These are phyloP conservation scores for Geranium brycei DNA, from an alignment of 345 rosid species.

Conservation along the genomic window DNA sequence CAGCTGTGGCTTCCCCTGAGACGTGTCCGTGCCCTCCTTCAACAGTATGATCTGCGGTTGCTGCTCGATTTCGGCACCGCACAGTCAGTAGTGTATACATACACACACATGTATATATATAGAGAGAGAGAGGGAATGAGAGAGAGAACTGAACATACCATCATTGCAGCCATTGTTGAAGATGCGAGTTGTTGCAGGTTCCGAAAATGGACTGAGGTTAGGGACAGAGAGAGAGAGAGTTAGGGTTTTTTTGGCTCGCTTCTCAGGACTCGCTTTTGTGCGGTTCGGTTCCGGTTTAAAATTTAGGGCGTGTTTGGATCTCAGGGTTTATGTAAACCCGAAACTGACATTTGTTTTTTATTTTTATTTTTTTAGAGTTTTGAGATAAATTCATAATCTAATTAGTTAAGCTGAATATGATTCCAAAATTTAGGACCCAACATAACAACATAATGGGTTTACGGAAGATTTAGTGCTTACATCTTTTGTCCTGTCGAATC, in stretches of 20 bases:
- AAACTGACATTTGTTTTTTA: too few relatives aligned
- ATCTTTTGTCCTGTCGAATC: too few relatives aligned
- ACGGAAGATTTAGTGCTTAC: too few relatives aligned
- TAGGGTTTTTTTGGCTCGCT: neutral
- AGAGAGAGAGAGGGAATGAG: neutral
- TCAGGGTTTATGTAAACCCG: neutral
- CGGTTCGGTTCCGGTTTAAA: neutral
- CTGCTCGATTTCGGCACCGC: slow-evolving; percentile 23
- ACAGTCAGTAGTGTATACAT: neutral
- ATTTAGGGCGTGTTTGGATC: neutral
- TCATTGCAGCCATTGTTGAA: slow-evolving; percentile 22
- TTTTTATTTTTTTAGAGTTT: too few relatives aligned
- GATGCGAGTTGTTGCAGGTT: slow-evolving; percentile 4
- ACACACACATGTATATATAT: neutral
- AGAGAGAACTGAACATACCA: slow-evolving; percentile 11
- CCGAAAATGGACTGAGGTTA: too few relatives aligned
- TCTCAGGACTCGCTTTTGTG: neutral
- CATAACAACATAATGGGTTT: too few relatives aligned
- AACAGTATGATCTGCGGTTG: slow-evolving; percentile 97
- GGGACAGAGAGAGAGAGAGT: neutral
- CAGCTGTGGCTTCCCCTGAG: slow-evolving; percentile 93
- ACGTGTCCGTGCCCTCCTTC: slow-evolving; percentile 96
- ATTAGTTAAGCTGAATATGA: too few relatives aligned
- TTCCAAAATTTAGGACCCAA: too few relatives aligned
- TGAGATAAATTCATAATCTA: too few relatives aligned